phyloP scores from a whole-genome alignment of 2,329 filamentous ascomycete genomes.

The Elsinoe arachidis region DNA sequence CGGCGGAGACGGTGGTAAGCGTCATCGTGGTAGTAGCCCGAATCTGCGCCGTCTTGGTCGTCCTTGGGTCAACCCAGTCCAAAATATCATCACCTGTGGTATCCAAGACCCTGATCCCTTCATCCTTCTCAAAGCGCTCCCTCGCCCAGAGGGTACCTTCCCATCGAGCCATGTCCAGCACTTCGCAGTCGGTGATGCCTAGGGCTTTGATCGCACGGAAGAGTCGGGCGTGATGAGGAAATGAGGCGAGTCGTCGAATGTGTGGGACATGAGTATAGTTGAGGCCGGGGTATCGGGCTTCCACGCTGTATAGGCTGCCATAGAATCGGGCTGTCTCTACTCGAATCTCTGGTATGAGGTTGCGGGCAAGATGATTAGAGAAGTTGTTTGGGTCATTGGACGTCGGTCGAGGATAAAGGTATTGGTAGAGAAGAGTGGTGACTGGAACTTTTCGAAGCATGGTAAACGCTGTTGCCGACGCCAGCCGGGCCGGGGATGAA shows the following conservation, averaged over 20 bases:
- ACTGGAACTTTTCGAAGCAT: constrained; percentile 66
- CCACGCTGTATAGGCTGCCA: constrained; percentile 67
- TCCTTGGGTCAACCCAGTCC: constrained; percentile 49
- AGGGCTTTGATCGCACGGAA: constrained; percentile 68
- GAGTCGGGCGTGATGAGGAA: constrained; percentile 65
- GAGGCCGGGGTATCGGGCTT: constrained; percentile 73
- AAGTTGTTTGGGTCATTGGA: constrained; percentile 63
- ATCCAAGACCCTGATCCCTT: constrained; percentile 60
- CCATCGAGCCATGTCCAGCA: constrained; percentile 66
- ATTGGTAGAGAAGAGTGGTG: constrained; percentile 64
- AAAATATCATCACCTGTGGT: constrained; percentile 62
- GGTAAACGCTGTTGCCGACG: background rate
- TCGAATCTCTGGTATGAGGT: constrained; percentile 67
- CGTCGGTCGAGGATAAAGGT: constrained; percentile 62
- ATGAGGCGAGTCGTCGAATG: constrained; percentile 67
- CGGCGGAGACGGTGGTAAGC: background rate
- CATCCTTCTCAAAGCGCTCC: constrained; percentile 68
- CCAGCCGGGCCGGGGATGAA: constrained; percentile 19
- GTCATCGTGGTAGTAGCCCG: constrained; percentile 3
- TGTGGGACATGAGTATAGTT: constrained; percentile 68
- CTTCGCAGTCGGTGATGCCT: constrained; percentile 59
- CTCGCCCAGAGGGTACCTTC: constrained; percentile 78
- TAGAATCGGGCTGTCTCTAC: constrained; percentile 72
- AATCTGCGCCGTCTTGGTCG: constrained; percentile 17
- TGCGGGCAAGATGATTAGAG: constrained; percentile 58